Evolutionary conservation across 768 basidiomycete genomes (phyloP).

Genomic region (Trametes coccinea): DNA sequence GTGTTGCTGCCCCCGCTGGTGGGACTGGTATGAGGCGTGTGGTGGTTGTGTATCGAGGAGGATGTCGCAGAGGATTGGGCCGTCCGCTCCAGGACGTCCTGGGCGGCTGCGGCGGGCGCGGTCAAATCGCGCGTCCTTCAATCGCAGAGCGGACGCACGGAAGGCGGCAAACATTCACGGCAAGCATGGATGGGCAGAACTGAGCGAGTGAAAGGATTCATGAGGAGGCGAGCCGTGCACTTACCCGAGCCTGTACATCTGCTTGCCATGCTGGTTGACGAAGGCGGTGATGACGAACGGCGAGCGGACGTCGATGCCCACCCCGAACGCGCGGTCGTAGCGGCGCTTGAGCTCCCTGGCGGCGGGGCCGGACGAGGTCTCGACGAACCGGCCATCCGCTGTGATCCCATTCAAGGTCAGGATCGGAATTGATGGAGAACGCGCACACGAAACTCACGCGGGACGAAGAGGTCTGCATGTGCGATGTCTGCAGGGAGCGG

Average conservation of each 20-base stretch:
- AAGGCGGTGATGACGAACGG: slow-evolving; percentile 84
- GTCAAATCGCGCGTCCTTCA: slow-evolving; percentile 59
- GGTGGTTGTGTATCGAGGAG: background rate
- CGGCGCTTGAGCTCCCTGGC: slow-evolving; percentile 76
- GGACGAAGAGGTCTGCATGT: slow-evolving; percentile 35
- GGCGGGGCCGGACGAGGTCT: slow-evolving; percentile 74
- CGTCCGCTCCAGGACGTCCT: slow-evolving; percentile 49
- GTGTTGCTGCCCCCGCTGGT: slow-evolving; percentile 2
- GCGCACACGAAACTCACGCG: slow-evolving; percentile 29
- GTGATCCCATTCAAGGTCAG: slow-evolving; percentile 17
- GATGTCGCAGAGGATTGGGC: slow-evolving; percentile 11
- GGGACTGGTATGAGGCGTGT: slow-evolving; percentile 5
- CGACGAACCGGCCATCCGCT: slow-evolving; percentile 78
- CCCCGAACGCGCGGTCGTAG: slow-evolving; percentile 70
- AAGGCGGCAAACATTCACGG: background rate
- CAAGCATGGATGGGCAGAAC: background rate
- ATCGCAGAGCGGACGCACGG: background rate
- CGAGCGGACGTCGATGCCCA: slow-evolving; percentile 65
- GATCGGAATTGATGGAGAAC: background rate
- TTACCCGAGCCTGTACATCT: slow-evolving; percentile 78
- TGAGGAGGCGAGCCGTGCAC: slow-evolving; percentile 29
- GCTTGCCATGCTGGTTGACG: slow-evolving; percentile 77
- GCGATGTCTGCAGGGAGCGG: slow-evolving; percentile 33
- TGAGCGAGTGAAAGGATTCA: background rate
- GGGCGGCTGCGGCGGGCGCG: slow-evolving; percentile 56